A percentile compares a stretch with the other conserved stretches of the same genome.
These are phyloP conservation scores for Sechiopsis laciniata DNA, from an alignment of 306 rosid genomes.

Conservation along the genomic window DNA sequence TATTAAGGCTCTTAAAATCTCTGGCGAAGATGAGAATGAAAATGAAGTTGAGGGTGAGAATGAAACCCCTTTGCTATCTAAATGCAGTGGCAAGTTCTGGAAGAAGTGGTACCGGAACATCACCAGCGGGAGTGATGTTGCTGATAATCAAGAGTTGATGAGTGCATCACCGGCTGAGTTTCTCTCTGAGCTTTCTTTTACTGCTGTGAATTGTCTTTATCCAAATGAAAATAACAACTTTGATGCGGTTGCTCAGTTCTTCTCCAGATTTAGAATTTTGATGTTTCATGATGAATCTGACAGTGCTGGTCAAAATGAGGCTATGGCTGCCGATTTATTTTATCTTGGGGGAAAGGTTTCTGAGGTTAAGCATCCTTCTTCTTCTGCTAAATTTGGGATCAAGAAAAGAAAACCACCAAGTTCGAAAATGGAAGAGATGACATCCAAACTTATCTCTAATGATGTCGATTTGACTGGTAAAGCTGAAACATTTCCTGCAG, in stretches of 20 bases:
- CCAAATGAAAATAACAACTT: slow-evolving; percentile 34
- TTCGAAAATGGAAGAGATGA: slow-evolving; percentile 22
- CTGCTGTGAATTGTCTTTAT: slow-evolving; percentile 55
- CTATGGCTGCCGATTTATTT: slow-evolving; percentile 12
- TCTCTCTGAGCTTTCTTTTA: slow-evolving; percentile 57
- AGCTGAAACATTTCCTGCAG: neutral
- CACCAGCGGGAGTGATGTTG: slow-evolving; percentile 25
- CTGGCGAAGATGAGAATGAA: neutral
- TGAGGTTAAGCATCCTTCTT: slow-evolving; percentile 24
- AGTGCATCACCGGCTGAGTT: slow-evolving; percentile 40
- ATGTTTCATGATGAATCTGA: slow-evolving; percentile 50
- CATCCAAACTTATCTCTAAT: too few relatives aligned
- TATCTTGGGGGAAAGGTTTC: too few relatives aligned
- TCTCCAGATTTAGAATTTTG: slow-evolving; percentile 59
- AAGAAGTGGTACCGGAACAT: slow-evolving; percentile 58
- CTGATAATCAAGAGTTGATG: slow-evolving; percentile 33
- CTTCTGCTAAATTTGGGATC: slow-evolving; percentile 23
- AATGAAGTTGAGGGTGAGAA: slow-evolving; percentile 7
- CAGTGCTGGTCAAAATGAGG: slow-evolving; percentile 29
- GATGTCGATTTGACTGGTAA: too few relatives aligned
- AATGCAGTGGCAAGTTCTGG: slow-evolving; percentile 49
- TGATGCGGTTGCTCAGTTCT: slow-evolving; percentile 58
- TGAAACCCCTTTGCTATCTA: slow-evolving; percentile 29
- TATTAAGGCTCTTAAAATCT: slow-evolving; percentile 2
- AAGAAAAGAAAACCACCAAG: slow-evolving; percentile 32